Evolutionary conservation across 768 basidiomycete genomes (phyloP).

Genomic region (Termitomyces eurrhizus): DNA sequence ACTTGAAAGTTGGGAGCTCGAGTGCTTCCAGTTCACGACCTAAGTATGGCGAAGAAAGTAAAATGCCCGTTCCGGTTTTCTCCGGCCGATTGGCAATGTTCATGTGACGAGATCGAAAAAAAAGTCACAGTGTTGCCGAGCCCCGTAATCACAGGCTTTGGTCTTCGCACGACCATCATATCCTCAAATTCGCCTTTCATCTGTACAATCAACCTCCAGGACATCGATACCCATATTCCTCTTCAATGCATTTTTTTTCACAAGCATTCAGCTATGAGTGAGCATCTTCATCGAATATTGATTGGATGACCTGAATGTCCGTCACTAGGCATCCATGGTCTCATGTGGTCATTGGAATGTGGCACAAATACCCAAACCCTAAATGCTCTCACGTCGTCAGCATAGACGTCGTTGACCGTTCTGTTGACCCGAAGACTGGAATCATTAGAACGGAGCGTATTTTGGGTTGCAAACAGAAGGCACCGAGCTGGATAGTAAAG

Average conservation of each 20-base stretch:
- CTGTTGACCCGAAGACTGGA: conserved; percentile 78
- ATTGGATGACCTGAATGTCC: conserved; percentile 11
- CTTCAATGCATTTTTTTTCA: conserved; percentile 80
- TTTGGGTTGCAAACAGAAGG: conserved; percentile 87
- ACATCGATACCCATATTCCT: conserved; percentile 22
- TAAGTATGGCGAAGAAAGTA: no score
- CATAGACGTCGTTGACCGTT: conserved; percentile 83
- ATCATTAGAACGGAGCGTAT: conserved; percentile 90
- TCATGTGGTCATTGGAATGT: conserved; percentile 89
- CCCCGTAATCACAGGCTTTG: conserved; percentile 8
- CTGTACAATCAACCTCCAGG: conserved; percentile 24
- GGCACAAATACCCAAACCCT: conserved; percentile 95
- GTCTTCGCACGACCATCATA: conserved; percentile 13
- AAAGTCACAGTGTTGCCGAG: conserved; percentile 4
- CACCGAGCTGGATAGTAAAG: conserved; percentile 91
- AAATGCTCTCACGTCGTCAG: conserved; percentile 87
- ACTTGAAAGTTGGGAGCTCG: no score
- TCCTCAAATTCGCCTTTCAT: conserved; percentile 15
- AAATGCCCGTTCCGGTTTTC: conserved; percentile 7
- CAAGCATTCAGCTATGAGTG: conserved; percentile 84
- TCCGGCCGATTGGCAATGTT: conserved; percentile 14
- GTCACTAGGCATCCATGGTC: conserved; percentile 76
- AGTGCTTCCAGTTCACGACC: no score
- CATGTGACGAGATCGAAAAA: background rate
- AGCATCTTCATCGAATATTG: conserved; percentile 27